phyloP scores from a whole-genome alignment of 1,284 basidiomycete species.

The Heterobasidion annosum region DNA sequence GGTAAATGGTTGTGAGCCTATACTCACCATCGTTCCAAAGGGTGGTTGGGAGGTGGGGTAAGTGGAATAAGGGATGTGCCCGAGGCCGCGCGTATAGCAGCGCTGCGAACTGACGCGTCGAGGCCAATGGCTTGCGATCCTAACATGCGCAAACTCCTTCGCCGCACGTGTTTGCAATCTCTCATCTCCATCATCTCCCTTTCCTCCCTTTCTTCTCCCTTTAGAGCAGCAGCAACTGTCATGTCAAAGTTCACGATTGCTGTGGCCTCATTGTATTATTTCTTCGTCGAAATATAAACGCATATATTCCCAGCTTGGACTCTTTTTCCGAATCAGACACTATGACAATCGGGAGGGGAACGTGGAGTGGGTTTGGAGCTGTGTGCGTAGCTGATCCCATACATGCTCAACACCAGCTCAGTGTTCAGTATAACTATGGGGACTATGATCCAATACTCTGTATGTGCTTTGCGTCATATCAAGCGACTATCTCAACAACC shows the following conservation, averaged over 20 bases:
- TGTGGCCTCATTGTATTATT: neutral
- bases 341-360: too few species aligned
- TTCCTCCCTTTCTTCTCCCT: neutral
- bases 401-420: too few species aligned
- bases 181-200: neutral
- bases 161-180: neutral
- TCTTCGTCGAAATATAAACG: too few species aligned
- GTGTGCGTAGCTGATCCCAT: too few species aligned
- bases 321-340: too few species aligned
- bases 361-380: too few species aligned
- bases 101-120: slow-evolving; percentile 2
- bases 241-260: neutral
- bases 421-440: too few species aligned
- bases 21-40: neutral
- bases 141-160: slow-evolving; percentile 7
- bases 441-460: too few species aligned
- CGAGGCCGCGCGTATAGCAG: slow-evolving; percentile 3
- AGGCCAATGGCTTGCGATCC: slow-evolving; percentile 4
- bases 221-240: neutral
- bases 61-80: neutral
- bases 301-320: too few species aligned
- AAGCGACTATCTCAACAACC: too few species aligned
- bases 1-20: neutral
- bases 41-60: neutral
- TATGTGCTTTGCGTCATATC: too few species aligned